Evolutionary conservation across 2,329 filamentous ascomycete genomes (phyloP), one percentile per base, ranked within the genome.

Genomic region (Cordyceps cateniannulata): DNA sequence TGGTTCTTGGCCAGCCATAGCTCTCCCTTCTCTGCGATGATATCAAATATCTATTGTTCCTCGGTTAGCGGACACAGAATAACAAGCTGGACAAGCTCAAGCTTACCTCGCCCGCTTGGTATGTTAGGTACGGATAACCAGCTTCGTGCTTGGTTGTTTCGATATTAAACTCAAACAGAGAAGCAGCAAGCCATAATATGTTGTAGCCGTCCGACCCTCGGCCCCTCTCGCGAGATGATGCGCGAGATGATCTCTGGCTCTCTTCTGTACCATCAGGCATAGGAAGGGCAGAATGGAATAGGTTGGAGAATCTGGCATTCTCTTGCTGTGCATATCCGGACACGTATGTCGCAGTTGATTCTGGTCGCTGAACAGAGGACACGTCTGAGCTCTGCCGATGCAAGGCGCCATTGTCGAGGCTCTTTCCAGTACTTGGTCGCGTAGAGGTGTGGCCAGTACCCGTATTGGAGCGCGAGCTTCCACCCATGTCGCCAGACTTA

Each of bases 1-100:
- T 99, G 95, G 71, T 99, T 99, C 74, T 91, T 91, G 58, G 95
- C 95, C 61, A 99, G 85, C 95, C 95, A 99, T 53, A 98, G 82
- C 78, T 99, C 95, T 65, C 95, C 95, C 73, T 97, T 97, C 74
- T 97, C 93, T 32, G 89, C 95, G 70, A 99, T 91, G 58, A 99
- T 89, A 76, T 93, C 90, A 69, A 93, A 93, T 64, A 93, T 90
- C 84, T 88, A 25, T 49, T 2, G 5, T 45, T 5, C 14, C 5
- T 10, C 9, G 14, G 38, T 63, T 59, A 63, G 62, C 40, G 14
- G 9, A 27, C 14, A 18, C 8, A 16, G 14, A 24, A 20, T 45
- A 45, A 20, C 2, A 44, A 16, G 9, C 3, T 16, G 38, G n/a
- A n/a, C 9, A 9, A 20, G 1, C 5, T 24, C 42, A 18, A 42